A percentile compares a stretch with the other conserved stretches of the same genome.
Evolutionary conservation across 2,329 filamentous ascomycete genomes (phyloP).

Genomic region (Mycogone perniciosa): DNA sequence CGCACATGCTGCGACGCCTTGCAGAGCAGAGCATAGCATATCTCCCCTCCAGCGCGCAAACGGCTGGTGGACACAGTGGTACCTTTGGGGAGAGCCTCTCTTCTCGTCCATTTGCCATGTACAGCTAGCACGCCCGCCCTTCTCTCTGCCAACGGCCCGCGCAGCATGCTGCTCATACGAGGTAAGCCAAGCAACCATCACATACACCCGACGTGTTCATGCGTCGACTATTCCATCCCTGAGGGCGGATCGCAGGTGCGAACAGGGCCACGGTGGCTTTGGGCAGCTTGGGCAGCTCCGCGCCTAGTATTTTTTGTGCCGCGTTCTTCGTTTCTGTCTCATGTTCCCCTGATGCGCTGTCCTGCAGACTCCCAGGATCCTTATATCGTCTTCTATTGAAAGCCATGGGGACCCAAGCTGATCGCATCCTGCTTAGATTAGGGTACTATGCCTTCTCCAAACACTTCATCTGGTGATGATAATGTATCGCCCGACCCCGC

Average conservation of each 20-base stretch:
- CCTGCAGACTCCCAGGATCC: not conserved
- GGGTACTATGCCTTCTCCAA: conserved; percentile 19
- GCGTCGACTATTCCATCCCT: not conserved
- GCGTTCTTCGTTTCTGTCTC: not conserved
- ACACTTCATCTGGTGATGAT: conserved; percentile 15
- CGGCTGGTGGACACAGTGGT: not conserved
- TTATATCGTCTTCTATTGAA: too few species aligned
- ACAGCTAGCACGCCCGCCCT: not conserved
- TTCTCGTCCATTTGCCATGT: conserved; percentile 4
- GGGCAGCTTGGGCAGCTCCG: conserved; percentile 10
- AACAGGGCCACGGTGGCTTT: not conserved
- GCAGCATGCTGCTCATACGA: conserved; percentile 16
- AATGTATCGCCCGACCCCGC: conserved; percentile 13
- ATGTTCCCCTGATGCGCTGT: not conserved
- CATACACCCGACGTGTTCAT: not conserved
- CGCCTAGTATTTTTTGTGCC: not conserved
- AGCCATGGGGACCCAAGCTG: conserved; percentile 6
- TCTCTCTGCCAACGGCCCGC: not conserved
- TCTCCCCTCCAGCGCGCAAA: not conserved
- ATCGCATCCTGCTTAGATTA: conserved; percentile 11
- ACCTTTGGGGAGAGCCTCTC: not conserved
- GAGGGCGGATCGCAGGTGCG: not conserved
- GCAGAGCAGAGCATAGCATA: too few species aligned
- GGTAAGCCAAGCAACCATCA: conserved; percentile 7
- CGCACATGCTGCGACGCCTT: too few species aligned